A percentile compares a stretch with the other conserved stretches of the same genome.
Conservation (phyloP, 2,329 filamentous ascomycete species). For the Tolypocladium sp. region DNA sequence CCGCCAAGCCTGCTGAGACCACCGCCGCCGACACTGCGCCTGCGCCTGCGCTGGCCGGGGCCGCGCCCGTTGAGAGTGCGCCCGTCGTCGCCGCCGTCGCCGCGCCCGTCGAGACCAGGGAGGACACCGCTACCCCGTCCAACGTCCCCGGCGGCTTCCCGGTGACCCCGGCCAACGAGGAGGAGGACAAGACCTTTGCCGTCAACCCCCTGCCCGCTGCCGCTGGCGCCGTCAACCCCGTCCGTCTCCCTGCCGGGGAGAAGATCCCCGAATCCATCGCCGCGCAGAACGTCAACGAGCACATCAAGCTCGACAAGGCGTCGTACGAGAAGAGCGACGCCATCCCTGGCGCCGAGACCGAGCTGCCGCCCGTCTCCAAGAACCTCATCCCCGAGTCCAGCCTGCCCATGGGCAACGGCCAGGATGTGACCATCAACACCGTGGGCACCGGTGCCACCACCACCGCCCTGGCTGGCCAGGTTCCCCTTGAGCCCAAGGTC, state of each 20-base stretch:
- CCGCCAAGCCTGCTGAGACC: constrained; percentile 7
- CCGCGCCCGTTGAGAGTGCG: constrained; percentile 3
- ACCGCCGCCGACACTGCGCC: constrained; percentile 3
- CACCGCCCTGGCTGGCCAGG: constrained; percentile 56
- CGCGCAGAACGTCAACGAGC: constrained; percentile 57
- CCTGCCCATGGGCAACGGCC: constrained; percentile 49
- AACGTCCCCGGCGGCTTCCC: constrained; percentile 44
- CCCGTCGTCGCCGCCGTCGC: neutral
- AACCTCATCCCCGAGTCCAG: constrained; percentile 76
- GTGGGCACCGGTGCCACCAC: constrained; percentile 53
- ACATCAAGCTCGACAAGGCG: constrained; percentile 71
- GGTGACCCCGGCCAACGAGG: constrained; percentile 52
- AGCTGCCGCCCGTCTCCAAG: constrained; percentile 46
- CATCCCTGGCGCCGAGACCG: constrained; percentile 38
- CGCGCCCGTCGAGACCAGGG: constrained; percentile 5
- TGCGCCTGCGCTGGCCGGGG: neutral
- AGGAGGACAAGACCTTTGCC: constrained; percentile 42
- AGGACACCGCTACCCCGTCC: constrained; percentile 19
- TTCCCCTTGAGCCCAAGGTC: constrained; percentile 51
- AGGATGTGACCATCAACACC: constrained; percentile 37
- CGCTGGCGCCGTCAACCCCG: constrained; percentile 63
- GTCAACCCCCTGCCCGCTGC: constrained; percentile 55
- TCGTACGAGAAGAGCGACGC: constrained; percentile 78
- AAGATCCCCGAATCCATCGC: constrained; percentile 65
- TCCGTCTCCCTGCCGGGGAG: constrained; percentile 71